Percentiles rank a stretch among this genome's conserved stretches.
These are phyloP conservation scores for Paramecium bursaria DNA, from an alignment of 73 alveolate species.

Conservation along the genomic window DNA sequence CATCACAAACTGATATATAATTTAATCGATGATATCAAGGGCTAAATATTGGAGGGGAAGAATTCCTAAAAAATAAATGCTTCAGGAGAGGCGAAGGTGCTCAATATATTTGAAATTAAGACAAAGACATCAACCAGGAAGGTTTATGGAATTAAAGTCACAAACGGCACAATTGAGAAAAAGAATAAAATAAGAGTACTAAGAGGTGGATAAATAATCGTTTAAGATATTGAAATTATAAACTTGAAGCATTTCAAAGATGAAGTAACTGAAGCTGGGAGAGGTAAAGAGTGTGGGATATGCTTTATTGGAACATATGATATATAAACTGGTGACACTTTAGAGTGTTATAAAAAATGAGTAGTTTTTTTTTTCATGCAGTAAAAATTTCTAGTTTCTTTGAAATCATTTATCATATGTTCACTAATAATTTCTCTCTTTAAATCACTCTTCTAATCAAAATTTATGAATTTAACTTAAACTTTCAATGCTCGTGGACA, in stretches of 20 bases:
- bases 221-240: conserved; percentile 72
- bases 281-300: conserved; percentile 89
- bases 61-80: conserved; percentile 64
- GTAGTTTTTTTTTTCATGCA: no score
- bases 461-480: no score
- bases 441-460: no score
- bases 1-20: conserved; percentile 82
- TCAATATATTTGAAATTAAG: conserved; percentile 73
- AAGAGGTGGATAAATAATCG: conserved; percentile 76
- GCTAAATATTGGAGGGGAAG: conserved; percentile 61
- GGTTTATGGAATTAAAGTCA: conserved; percentile 80
- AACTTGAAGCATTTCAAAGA: conserved; percentile 75
- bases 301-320: conserved; percentile 17
- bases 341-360: conserved; percentile 51
- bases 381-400: no score
- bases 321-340: conserved; percentile 25
- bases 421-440: no score
- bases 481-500: no score
- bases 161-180: conserved; percentile 73
- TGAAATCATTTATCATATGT: no score
- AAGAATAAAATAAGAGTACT: conserved; percentile 70
- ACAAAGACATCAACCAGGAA: conserved; percentile 36
- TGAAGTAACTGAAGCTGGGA: conserved; percentile 75
- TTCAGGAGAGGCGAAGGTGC: conserved; percentile 76
- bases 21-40: conserved; percentile 76